Base-by-base conservation (phyloP, 306 rosid genomes). In the Nissolia schottii region DNA sequence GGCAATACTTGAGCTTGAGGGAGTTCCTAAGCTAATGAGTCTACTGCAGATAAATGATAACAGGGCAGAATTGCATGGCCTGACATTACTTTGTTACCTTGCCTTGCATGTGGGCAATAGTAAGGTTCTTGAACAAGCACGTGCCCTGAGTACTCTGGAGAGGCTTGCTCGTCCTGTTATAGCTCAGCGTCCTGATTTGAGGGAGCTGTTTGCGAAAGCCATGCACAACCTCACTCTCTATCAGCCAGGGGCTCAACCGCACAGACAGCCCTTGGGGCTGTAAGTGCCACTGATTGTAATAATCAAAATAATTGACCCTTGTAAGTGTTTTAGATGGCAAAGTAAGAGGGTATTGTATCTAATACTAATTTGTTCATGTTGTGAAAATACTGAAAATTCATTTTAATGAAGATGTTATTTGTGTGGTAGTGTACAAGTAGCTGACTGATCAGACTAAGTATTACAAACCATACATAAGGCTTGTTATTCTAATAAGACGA, bases 171-270 rank as follows among this genome's bases (percentile, higher is more conserved):
- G 92, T 64, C 71, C 83, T 56, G 87, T 84, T 46, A 25, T 82
- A 63, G 75, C 90, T 69, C 97, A 86, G 28, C 54, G 79, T 78
- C 89, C 96, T 3, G 89, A 79, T 25, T 59, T 87, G 84, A 87
- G 61, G 71, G 98, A 87, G 5, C 75, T 91, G 69, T 70, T 71
- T 10, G 69, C 79, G 7, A 79, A 79, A 34, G 94, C 98, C 61
- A 75, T 90, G 34, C 88, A 89, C 77, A 86, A 87, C 60, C 98
- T 90, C 65, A 85, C 88, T 57, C 96, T 93, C 75, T 90, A 85
- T 79, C 98, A 93, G 81, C 63, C 93, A 0, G 96, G 96, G 78
- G 87, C 82, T 80, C 96, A 85, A 62, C 89, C 89, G 68, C 94
- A 81, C 85, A 75, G 87, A 67, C 91, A 79, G 45, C 73, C 86